A percentile compares a stretch with the other conserved stretches of the same genome.
Conservation (phyloP, 73 alveolate genomes). For the Paramecium tetraurelia region DNA sequence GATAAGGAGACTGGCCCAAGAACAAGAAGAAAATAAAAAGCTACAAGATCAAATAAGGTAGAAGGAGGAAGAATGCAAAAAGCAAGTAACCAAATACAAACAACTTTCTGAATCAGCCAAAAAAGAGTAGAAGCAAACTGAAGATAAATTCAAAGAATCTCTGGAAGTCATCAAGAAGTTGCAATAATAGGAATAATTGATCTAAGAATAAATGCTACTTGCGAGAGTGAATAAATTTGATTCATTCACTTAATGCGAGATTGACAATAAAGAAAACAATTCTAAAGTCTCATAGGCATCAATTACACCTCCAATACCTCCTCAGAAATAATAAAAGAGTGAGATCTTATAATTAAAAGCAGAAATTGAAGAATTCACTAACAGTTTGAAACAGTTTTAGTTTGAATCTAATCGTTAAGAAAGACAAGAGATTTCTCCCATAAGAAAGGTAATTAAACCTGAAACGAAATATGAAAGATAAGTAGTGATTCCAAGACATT, state of each 20-base stretch:
- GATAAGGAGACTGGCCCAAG: slow-evolving; percentile 88
- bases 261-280: slow-evolving; percentile 15
- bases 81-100: slow-evolving; percentile 63
- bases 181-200: slow-evolving; percentile 24
- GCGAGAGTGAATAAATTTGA: slow-evolving; percentile 18
- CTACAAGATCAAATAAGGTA: slow-evolving; percentile 68
- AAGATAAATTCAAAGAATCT: slow-evolving; percentile 64
- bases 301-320: neutral
- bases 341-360: slow-evolving; percentile 16
- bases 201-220: neutral
- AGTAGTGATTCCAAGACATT: neutral
- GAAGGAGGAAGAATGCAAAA: slow-evolving; percentile 76
- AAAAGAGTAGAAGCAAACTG: slow-evolving; percentile 62
- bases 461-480: neutral
- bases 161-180: slow-evolving; percentile 60
- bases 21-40: slow-evolving; percentile 83
- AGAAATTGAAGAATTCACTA: slow-evolving; percentile 22
- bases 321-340: neutral
- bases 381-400: slow-evolving; percentile 15
- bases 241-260: slow-evolving; percentile 26
- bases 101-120: slow-evolving; percentile 61
- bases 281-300: neutral
- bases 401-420: neutral
- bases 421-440: neutral
- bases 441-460: neutral